Evolutionary conservation across 371 early-diverging fungal genomes (phyloP).

Genomic region (Syncephalastrum sp.): DNA sequence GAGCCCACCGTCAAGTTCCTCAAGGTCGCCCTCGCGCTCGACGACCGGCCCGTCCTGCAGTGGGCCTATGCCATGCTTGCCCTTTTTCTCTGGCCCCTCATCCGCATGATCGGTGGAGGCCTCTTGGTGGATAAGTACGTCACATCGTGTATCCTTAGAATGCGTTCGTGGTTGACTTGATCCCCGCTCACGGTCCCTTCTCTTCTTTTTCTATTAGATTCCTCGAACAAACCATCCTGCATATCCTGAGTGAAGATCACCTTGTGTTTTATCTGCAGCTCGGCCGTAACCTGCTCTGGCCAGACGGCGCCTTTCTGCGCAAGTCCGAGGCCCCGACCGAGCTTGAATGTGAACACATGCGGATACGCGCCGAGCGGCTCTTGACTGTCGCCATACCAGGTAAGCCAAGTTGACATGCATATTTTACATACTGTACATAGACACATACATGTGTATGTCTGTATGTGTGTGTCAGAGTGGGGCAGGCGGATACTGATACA

Average conservation of each 20-base stretch:
- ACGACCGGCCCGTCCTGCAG: slow-evolving; percentile 34
- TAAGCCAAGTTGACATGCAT: slow-evolving; percentile 9
- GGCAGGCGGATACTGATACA: too few species aligned
- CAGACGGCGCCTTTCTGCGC: slow-evolving; percentile 48
- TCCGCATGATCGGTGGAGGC: slow-evolving; percentile 45
- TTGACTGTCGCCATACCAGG: slow-evolving; percentile 40
- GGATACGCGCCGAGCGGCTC: slow-evolving; percentile 41
- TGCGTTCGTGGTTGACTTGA: too few species aligned
- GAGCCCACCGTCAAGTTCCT: slow-evolving; percentile 41
- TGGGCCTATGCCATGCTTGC: slow-evolving; percentile 49
- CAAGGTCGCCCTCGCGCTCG: slow-evolving; percentile 29
- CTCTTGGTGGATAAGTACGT: slow-evolving; percentile 46
- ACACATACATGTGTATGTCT: not conserved
- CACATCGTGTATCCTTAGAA: too few species aligned
- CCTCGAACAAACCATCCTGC: slow-evolving; percentile 54
- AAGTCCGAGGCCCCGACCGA: slow-evolving; percentile 33
- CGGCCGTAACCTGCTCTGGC: slow-evolving; percentile 59
- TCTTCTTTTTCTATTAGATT: slow-evolving; percentile 27
- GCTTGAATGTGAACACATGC: slow-evolving; percentile 31
- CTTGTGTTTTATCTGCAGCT: slow-evolving; percentile 54
- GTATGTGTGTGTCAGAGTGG: not conserved
- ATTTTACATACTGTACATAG: too few species aligned
- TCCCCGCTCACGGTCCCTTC: not conserved
- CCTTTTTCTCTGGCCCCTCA: slow-evolving; percentile 48
- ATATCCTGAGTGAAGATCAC: slow-evolving; percentile 57